Evolutionary conservation across 1,284 basidiomycete species (phyloP).

Genomic region (Blastosporella zonata): DNA sequence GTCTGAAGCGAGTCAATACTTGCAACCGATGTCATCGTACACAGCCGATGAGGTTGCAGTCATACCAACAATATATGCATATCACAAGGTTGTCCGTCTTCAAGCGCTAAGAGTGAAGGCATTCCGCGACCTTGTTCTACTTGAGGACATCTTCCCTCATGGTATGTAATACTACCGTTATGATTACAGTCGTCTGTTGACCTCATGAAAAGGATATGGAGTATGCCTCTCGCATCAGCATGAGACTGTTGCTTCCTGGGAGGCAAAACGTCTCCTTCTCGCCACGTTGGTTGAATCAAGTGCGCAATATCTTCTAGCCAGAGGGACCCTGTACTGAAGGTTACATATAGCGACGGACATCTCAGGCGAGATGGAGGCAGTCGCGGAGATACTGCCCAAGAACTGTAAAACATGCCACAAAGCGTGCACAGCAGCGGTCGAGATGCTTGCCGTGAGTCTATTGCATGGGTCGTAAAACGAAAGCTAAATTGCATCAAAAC

Average conservation of each 20-base stretch:
- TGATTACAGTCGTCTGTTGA: slow-evolving; percentile 21
- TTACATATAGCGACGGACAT: slow-evolving; percentile 55
- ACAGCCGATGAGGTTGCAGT: slow-evolving; percentile 45
- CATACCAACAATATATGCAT: slow-evolving; percentile 54
- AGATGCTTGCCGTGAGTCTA: slow-evolving; percentile 57
- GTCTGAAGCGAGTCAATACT: slow-evolving; percentile 51
- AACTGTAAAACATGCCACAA: slow-evolving; percentile 51
- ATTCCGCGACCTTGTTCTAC: slow-evolving; percentile 46
- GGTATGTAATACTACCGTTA: slow-evolving; percentile 30
- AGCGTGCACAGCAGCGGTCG: slow-evolving; percentile 55
- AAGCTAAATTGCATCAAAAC: slow-evolving; percentile 5
- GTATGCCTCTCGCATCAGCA: slow-evolving; percentile 47
- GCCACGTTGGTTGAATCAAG: slow-evolving; percentile 49
- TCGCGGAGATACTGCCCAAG: slow-evolving; percentile 33
- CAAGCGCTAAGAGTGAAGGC: slow-evolving; percentile 51
- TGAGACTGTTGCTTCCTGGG: slow-evolving; percentile 45
- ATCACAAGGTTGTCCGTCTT: slow-evolving; percentile 55
- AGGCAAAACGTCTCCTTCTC: slow-evolving; percentile 41
- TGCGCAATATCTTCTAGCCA: slow-evolving; percentile 24
- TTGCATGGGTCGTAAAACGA: background rate
- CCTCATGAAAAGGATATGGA: slow-evolving; percentile 50
- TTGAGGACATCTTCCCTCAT: slow-evolving; percentile 64
- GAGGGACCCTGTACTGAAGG: background rate
- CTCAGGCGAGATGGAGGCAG: slow-evolving; percentile 56
- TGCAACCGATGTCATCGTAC: slow-evolving; percentile 56